Percentiles rank a stretch among this genome's conserved stretches.
Conservation (phyloP, 441 rosid species). For the Dalechampia spathulata region DNA sequence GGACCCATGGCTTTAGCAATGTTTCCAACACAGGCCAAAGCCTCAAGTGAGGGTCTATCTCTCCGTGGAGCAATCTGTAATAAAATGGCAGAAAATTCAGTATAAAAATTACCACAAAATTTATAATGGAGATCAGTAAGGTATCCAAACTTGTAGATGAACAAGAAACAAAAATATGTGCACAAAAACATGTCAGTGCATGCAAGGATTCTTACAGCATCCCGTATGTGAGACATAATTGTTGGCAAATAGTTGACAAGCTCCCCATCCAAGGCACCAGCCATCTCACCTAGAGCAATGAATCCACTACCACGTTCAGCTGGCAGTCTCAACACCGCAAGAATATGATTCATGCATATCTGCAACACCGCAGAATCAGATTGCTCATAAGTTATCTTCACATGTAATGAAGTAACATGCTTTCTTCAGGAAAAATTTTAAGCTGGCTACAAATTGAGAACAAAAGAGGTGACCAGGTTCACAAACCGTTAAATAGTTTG, state of each 20-base stretch:
- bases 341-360: constrained; percentile 99
- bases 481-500: constrained; percentile 88
- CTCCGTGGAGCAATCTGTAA: constrained; percentile 96
- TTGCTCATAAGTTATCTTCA: constrained; percentile 2
- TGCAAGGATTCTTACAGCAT: constrained; percentile 63
- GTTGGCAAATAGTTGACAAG: constrained; percentile 95
- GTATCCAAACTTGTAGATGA: constrained; percentile 9
- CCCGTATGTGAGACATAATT: constrained; percentile 88
- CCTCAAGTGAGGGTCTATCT: constrained; percentile 97
- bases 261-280: constrained; percentile 99
- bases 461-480: constrained; percentile 14
- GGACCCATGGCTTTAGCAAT: constrained; percentile 97
- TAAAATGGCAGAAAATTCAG: constrained; percentile 10
- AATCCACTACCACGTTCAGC: constrained; percentile 99
- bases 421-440: not conserved
- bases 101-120: constrained; percentile 8
- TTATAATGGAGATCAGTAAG: constrained; percentile 16
- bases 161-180: constrained; percentile 13
- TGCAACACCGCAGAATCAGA: constrained; percentile 30
- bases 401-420: not conserved
- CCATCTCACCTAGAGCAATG: constrained; percentile 99
- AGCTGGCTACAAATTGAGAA: constrained; percentile 3
- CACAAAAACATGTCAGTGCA: constrained; percentile 15
- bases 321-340: constrained; percentile 76
- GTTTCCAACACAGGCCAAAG: constrained; percentile 98